Evolutionary conservation across 306 rosid genomes (phyloP), one percentile per base, ranked within the genome.

Genomic region (Psophocarpus tetragonolobus): DNA sequence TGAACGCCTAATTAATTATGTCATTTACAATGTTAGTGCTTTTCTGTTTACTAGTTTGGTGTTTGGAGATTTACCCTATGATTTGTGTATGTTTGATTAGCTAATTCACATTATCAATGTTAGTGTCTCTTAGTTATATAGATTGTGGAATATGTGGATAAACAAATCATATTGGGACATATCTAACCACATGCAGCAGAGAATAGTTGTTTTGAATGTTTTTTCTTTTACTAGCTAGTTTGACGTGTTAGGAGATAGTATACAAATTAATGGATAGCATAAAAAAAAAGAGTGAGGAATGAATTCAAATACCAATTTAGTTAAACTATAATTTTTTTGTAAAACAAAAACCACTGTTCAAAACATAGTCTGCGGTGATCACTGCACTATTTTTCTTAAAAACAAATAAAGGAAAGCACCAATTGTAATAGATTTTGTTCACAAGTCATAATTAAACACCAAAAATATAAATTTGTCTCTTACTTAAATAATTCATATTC

Each of bases 1-100:
- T 29, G 32, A 29, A 29, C 32, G 32, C 32, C 32, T 29, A 29
- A 29, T 29, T 29, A 29, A 92, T 82, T 96, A 96, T 90, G 84
- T 92, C 63, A 86, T 96, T 71, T 96, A 96, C 87, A 96, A 96
- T 97, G 99, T 91, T 75, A 85, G 62, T 51, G 12, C 65, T 82
- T 72, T 83, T 58, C 23, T 42, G 21, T 53, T 45, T 41, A 20
- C 6, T 42, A 10, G 42, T 53, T 42, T 56, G 27, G 58, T 72
- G 57, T 77, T 82, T 65, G 64, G 39, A 8, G 11, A 38, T 81
- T 58, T 15, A 66, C 57, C 41, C 58, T 74, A 57, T 32, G 32
- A 26, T 61, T 33, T 61, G 42, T 17, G 8, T 14, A 29, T 15
- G 48, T 26, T 53, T 60, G 42, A 38, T 36, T 42, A 71, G 21